A percentile compares a stretch with the other conserved stretches of the same genome.
These are phyloP conservation scores for Mycosphaerelloides madeirae DNA, from an alignment of 2,329 filamentous ascomycete genomes.

Conservation along the genomic window DNA sequence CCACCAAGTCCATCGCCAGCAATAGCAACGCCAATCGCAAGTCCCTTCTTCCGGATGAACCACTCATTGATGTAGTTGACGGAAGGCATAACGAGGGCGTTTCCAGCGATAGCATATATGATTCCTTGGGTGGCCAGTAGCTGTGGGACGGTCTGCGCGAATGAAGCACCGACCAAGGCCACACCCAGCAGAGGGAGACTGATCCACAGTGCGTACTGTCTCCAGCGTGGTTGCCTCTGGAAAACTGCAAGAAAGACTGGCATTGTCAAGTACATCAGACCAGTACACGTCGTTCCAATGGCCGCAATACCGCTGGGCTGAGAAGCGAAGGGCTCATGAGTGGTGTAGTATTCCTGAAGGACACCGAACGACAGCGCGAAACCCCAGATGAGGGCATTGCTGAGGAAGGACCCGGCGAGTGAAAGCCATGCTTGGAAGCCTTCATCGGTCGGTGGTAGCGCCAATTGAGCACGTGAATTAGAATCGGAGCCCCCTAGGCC, in stretches of 20 bases:
- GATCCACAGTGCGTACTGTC: slow-evolving; percentile 23
- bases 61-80: slow-evolving; percentile 18
- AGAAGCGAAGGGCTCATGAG: slow-evolving; percentile 19
- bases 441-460: slow-evolving; percentile 35
- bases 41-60: slow-evolving; percentile 36
- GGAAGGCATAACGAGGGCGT: slow-evolving; percentile 16
- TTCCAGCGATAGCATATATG: slow-evolving; percentile 30
- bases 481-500: too few relatives aligned
- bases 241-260: slow-evolving; percentile 38
- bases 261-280: slow-evolving; percentile 44
- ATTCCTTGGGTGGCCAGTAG: slow-evolving; percentile 40
- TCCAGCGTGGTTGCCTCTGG: slow-evolving; percentile 32
- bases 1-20: slow-evolving; percentile 44
- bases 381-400: slow-evolving; percentile 28
- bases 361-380: slow-evolving; percentile 31
- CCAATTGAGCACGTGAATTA: neutral
- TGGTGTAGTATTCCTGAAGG: slow-evolving; percentile 28
- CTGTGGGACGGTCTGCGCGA: slow-evolving; percentile 34
- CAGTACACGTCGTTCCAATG: slow-evolving; percentile 40
- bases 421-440: slow-evolving; percentile 43
- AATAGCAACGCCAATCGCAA: slow-evolving; percentile 48
- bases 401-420: slow-evolving; percentile 40
- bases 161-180: slow-evolving; percentile 35
- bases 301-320: slow-evolving; percentile 36
- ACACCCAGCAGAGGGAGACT: slow-evolving; percentile 36